Evolutionary conservation across 208 protist species (phyloP).

Genomic region (Crithidia bombi): DNA sequence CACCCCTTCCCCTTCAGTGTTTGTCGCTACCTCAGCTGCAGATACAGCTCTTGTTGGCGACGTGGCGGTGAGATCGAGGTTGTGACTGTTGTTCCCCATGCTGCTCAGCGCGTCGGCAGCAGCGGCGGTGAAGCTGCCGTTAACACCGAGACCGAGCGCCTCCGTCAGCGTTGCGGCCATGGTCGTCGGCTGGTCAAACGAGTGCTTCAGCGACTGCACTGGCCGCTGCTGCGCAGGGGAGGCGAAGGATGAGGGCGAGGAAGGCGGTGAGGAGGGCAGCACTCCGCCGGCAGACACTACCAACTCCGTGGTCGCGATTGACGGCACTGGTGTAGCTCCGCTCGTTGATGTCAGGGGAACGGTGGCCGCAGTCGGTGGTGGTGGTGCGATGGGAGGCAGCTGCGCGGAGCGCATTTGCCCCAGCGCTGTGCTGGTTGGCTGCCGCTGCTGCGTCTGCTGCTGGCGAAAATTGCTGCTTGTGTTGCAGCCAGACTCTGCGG

Average conservation of each 20-base stretch:
- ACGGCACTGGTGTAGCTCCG: neutral
- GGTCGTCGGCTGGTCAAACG: constrained; percentile 8
- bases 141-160: constrained; percentile 21
- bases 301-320: neutral
- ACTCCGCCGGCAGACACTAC: neutral
- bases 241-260: constrained; percentile 1
- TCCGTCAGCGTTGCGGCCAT: constrained; percentile 30
- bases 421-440: neutral
- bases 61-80: neutral
- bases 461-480: no score
- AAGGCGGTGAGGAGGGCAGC: neutral
- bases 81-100: neutral
- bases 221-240: constrained; percentile 2
- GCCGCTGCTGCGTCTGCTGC: no score
- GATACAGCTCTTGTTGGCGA: neutral
- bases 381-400: neutral
- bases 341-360: neutral
- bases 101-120: neutral
- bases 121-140: constrained; percentile 7
- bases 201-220: neutral
- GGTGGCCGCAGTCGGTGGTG: neutral
- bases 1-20: neutral
- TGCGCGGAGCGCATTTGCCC: neutral
- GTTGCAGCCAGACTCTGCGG: no score
- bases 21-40: neutral